Evolutionary conservation across 208 protist genomes (phyloP), one percentile per base, ranked within the genome.

Genomic region (Strigomonas galati): DNA sequence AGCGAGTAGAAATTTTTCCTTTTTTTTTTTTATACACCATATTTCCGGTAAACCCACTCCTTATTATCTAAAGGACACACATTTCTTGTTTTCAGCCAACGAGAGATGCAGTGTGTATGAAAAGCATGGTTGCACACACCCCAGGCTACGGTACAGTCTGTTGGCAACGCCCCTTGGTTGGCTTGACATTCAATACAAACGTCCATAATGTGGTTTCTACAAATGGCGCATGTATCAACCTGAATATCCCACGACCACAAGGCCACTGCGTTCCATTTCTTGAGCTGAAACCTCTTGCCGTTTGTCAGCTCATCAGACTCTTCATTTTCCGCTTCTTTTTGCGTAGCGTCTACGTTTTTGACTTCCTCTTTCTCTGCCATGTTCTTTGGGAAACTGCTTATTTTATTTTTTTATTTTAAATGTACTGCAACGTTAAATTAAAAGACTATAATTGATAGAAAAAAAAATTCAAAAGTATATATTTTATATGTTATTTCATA

Each of bases 161-260:
- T 94, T 0, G 95, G 97, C 27, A 89, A 78, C 40, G 69, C 88
- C 40, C 66, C 81, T 69, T 96, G 97, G 71, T 98, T 98, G 0
- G 98, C 95, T 72, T 99, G 97, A 73, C 97, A 99, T 68, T 99
- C 97, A 59, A 99, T 99, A 80, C 97, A 99, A 6, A 98, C 72
- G 59, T 99, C 98, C 97, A 99, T 99, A 62, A 99, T 98, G 72
- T 99, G 98, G 58, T 99, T 99, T 66, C 98, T 78, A 79, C 98
- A 99, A 76, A 99, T 99, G 19, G 98, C 98, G 62, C 98, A 99
- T 17, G 97, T 99, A 70, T 99, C 98, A 7, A 99, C 97, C 43
- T 98, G 89, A 72, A 99, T 98, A 75, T 99, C 97, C 97, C 97
- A 99, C 31, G 94, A 94, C 97, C 98, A 99, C 23, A 99, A 64